Evolutionary conservation across 2,329 filamentous ascomycete genomes (phyloP), one percentile per base, ranked within the genome.

Genomic region (Beauveria brongniartii): DNA sequence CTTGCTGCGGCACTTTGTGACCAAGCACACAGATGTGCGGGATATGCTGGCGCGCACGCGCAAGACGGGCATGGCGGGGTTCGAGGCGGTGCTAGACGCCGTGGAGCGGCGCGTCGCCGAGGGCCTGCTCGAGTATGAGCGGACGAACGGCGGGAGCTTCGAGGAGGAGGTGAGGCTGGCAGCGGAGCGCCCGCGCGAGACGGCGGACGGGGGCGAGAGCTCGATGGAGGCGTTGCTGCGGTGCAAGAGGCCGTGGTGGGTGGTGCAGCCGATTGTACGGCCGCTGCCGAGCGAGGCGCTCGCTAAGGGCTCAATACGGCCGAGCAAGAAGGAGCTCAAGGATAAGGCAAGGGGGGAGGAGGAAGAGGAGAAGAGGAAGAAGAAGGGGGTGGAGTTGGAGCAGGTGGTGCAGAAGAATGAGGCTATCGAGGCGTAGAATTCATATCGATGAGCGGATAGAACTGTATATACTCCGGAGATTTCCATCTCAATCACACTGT

Each of bases 201-300:
- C 71, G 1, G 78, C 81, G 52, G 74, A 75, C 0, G 48, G 20
- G 4, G 57, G 40, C 10, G 80, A 85, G 68, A 87, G 82, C 71
- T 89, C 87, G 5, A 75, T 85, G 20, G 85, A 83, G 9, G 86
- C 89, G 1, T 85, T 94, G 28, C 83, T 82, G 60, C 79, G 84
- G 63, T 96, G 91, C 69, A 88, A 86, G 71, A 78, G 91, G 65
- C 92, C 92, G 1, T 97, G 87, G 83, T 97, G 91, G 91, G 82
- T 96, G 4, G 91, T 87, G 57, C 92, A 97, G 76, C 88, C 93
- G 4, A 90, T 96, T 68, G 83, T 97, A 7, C 79, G 92, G 61
- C 92, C 92, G 46, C 72, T 97, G 68, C 94, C 94, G 0, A 89
- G 89, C 66, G 93, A 97, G 76, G 94, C 94, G 2, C 69, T 94